Percentiles rank a stretch among this genome's conserved stretches.
phyloP scores from a whole-genome alignment of 2,329 filamentous ascomycete genomes.

The Boeremia exigua region DNA sequence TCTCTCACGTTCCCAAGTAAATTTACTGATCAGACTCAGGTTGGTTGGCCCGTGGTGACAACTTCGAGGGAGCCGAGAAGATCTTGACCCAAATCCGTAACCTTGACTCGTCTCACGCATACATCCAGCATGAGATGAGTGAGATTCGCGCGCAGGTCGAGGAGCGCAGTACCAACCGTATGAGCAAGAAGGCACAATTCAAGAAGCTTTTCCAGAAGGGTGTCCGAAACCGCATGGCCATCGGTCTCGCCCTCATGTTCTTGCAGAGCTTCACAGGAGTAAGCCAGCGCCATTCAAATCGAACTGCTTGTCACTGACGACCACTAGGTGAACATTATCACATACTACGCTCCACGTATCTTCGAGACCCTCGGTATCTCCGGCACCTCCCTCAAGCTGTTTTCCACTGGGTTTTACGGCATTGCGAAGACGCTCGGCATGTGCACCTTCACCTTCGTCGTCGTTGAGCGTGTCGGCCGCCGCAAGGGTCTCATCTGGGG shows the following conservation, averaged over 20 bases:
- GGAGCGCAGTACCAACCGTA: slow-evolving; percentile 36
- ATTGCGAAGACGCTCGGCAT: slow-evolving; percentile 49
- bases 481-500: slow-evolving; percentile 56
- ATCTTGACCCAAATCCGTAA: slow-evolving; percentile 54
- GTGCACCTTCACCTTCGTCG: slow-evolving; percentile 48
- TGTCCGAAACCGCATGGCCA: slow-evolving; percentile 48
- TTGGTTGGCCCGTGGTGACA: slow-evolving; percentile 36
- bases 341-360: slow-evolving; percentile 47
- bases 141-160: slow-evolving; percentile 53
- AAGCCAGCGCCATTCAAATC: slow-evolving; percentile 2
- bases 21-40: slow-evolving; percentile 10
- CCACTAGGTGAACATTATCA: slow-evolving; percentile 42
- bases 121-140: slow-evolving; percentile 57
- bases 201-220: slow-evolving; percentile 49
- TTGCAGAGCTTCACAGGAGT: slow-evolving; percentile 46
- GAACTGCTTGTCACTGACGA: slow-evolving; percentile 7
- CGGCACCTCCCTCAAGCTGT: slow-evolving; percentile 48
- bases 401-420: slow-evolving; percentile 61
- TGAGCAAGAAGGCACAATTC: slow-evolving; percentile 39
- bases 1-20: not conserved
- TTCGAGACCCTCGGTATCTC: slow-evolving; percentile 55
- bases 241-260: slow-evolving; percentile 49
- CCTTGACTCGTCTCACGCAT: slow-evolving; percentile 50
- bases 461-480: slow-evolving; percentile 51
- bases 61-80: slow-evolving; percentile 49